These are phyloP conservation scores for Elsinoe fawcettii DNA, from an alignment of 2,329 filamentous ascomycete species.

Conservation along the genomic window DNA sequence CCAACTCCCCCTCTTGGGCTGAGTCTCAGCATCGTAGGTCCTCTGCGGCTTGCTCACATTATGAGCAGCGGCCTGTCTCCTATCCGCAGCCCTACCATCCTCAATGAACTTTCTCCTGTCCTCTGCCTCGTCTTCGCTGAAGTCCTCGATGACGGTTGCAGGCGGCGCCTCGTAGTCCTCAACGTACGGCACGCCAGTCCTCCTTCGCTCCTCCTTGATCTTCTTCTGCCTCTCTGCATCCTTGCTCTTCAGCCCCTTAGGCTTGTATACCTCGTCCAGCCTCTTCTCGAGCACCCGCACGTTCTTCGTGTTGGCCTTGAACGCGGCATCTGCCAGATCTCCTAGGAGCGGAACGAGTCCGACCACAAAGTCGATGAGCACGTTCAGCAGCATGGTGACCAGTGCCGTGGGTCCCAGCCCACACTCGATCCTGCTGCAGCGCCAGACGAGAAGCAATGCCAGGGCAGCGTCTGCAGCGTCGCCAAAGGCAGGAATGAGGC, in stretches of 20 bases:
- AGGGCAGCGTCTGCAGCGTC: conserved; percentile 67
- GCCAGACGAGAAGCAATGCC: conserved; percentile 65
- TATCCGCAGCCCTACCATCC: conserved; percentile 2
- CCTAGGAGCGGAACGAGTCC: conserved; percentile 69
- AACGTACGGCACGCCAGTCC: conserved; percentile 25
- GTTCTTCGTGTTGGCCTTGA: conserved; percentile 71
- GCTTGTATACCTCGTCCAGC: conserved; percentile 59
- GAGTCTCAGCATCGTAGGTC: conserved; percentile 11
- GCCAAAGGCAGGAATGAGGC: conserved; percentile 70
- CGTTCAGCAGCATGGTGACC: conserved; percentile 71
- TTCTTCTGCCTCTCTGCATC: conserved; percentile 28
- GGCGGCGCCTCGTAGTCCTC: conserved; percentile 32
- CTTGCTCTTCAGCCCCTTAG: conserved; percentile 24
- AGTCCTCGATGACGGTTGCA: conserved; percentile 41
- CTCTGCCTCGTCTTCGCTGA: conserved; percentile 33
- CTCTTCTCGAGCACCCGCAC: conserved; percentile 60
- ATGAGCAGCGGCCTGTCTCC: conserved; percentile 8
- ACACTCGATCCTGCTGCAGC: conserved; percentile 66
- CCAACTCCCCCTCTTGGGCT: conserved; percentile 10
- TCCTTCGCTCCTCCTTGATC: conserved; percentile 23
- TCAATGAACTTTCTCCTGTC: conserved; percentile 19
- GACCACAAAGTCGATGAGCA: conserved; percentile 63
- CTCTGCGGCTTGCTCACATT: conserved; percentile 12
- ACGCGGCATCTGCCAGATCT: conserved; percentile 64
- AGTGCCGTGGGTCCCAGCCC: conserved; percentile 58